Evolutionary conservation across 805 yeast species (phyloP).

Genomic region (Teunomyces panamensis): DNA sequence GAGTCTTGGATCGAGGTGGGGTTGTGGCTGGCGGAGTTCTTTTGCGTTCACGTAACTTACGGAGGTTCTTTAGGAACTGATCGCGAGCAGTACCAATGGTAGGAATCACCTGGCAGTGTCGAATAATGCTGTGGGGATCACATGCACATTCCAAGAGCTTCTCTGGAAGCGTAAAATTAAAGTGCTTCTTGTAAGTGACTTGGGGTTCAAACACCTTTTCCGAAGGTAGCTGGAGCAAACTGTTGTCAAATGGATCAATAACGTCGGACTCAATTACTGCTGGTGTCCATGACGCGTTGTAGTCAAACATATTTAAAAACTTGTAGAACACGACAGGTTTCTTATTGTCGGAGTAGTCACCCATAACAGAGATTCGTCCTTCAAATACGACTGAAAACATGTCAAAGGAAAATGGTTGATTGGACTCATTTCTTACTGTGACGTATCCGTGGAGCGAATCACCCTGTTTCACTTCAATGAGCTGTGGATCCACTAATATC

Average conservation of each 20-base stretch:
- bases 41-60: conserved; percentile 8
- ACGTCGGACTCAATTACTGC: conserved; percentile 14
- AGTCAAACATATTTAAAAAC: conserved; percentile 31
- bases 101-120: conserved; percentile 23
- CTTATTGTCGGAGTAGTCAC: conserved; percentile 15
- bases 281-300: conserved; percentile 30
- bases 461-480: conserved; percentile 24
- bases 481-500: conserved; percentile 14
- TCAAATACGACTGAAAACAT: conserved; percentile 29
- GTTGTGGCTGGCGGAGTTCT: not conserved
- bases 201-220: conserved; percentile 19
- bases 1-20: not conserved
- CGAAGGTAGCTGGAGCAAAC: conserved; percentile 13
- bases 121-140: conserved; percentile 21
- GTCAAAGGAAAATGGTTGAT: conserved; percentile 20
- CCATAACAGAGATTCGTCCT: conserved; percentile 23
- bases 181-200: conserved; percentile 25
- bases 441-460: conserved; percentile 25
- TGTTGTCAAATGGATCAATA: conserved; percentile 21
- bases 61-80: conserved; percentile 18
- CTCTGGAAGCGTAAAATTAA: conserved; percentile 24
- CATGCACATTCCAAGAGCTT: conserved; percentile 29
- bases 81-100: conserved; percentile 24
- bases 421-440: conserved; percentile 17
- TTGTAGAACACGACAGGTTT: conserved; percentile 23